Evolutionary conservation across 1,284 basidiomycete species (phyloP).

Genomic region (Pterula multifida): DNA sequence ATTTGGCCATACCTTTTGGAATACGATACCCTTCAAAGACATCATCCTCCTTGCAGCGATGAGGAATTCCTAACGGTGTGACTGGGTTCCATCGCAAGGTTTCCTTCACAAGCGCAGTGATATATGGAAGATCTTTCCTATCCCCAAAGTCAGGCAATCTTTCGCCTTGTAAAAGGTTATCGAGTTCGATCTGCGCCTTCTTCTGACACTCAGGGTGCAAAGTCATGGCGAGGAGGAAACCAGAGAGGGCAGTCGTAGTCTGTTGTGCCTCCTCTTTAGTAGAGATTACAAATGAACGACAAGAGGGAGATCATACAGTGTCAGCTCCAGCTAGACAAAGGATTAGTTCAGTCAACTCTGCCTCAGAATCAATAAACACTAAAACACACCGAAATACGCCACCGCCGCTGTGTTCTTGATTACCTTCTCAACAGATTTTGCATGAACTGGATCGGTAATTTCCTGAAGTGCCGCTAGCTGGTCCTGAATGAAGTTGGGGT

Average conservation of each 20-base stretch:
- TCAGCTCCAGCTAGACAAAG: conserved; percentile 7
- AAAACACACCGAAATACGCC: conserved; percentile 9
- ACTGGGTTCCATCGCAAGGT: conserved; percentile 24
- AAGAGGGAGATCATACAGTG: conserved; percentile 7
- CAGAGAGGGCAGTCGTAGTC: conserved; percentile 8
- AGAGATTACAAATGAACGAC: not conserved
- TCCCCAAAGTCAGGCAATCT: conserved; percentile 28
- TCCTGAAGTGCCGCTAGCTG: not conserved
- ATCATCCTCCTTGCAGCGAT: conserved; percentile 1
- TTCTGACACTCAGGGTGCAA: conserved; percentile 25
- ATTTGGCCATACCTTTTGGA: conserved; percentile 7
- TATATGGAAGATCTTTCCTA: conserved; percentile 23
- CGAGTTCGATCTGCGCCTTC: conserved; percentile 29
- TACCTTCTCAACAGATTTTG: not conserved
- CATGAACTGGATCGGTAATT: not conserved
- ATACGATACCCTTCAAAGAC: conserved; percentile 11
- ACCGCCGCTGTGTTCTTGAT: not conserved
- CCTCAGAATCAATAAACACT: too few species aligned
- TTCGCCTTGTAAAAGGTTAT: conserved; percentile 22
- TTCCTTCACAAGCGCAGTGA: conserved; percentile 28
- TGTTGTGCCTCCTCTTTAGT: too few species aligned
- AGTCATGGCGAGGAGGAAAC: conserved; percentile 26
- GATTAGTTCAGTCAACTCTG: conserved; percentile 4
- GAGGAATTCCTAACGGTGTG: conserved; percentile 12
- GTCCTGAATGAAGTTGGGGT: conserved; percentile 1